phyloP scores from a whole-genome alignment of 345 rosid species.

The Citrus cavaleriei region DNA sequence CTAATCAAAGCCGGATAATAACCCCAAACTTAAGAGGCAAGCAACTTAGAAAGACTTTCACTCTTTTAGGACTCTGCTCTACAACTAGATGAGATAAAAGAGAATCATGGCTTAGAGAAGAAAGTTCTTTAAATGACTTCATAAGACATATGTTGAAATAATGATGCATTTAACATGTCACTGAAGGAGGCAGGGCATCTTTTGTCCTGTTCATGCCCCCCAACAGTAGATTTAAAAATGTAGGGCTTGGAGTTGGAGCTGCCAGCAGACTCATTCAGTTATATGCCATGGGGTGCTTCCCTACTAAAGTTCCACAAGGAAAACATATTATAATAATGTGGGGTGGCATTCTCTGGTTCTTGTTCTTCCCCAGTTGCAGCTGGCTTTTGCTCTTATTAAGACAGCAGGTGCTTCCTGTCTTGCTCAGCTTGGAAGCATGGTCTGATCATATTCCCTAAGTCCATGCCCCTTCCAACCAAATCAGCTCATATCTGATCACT shows the following conservation, averaged over 20 bases:
- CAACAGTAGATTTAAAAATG: neutral
- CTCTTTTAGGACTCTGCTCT: no score
- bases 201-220: neutral
- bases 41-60: neutral
- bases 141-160: neutral
- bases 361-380: neutral
- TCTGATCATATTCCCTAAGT: conserved; percentile 72
- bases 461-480: conserved; percentile 61
- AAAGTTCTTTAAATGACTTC: neutral
- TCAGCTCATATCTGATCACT: conserved; percentile 70
- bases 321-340: neutral
- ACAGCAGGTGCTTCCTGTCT: conserved; percentile 13
- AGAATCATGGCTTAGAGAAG: neutral
- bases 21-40: neutral
- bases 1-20: neutral
- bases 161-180: neutral
- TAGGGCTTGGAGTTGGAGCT: neutral
- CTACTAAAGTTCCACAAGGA: neutral
- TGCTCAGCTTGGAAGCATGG: conserved; percentile 56
- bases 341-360: neutral
- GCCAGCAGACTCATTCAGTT: neutral
- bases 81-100: neutral
- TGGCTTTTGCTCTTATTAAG: conserved; percentile 8
- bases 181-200: neutral
- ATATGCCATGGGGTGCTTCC: neutral